These are phyloP conservation scores for Pseudoscleropodium purum DNA, from an alignment of 225 moss, liverwort and hornwort genomes.

Conservation along the genomic window DNA sequence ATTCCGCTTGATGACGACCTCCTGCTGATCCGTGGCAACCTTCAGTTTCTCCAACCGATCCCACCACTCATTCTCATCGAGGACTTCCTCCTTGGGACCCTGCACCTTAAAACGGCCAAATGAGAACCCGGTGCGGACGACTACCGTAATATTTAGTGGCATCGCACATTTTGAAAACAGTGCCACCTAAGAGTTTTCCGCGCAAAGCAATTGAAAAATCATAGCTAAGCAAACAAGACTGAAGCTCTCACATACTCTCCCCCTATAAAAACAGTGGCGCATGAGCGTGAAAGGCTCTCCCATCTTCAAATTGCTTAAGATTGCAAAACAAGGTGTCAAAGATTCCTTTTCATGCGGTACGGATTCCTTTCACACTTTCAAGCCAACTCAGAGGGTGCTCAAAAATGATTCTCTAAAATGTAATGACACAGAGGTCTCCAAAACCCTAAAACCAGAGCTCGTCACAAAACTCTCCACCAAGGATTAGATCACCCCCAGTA, in stretches of 20 bases:
- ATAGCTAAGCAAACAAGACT: not conserved
- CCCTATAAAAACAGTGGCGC: no score
- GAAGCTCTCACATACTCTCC: not conserved
- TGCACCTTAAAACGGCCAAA: slow-evolving; percentile 12
- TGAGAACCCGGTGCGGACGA: not conserved
- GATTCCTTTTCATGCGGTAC: not conserved
- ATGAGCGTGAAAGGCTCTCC: not conserved
- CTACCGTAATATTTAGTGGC: not conserved
- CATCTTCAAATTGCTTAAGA: not conserved
- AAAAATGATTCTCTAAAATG: not conserved
- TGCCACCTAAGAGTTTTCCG: not conserved
- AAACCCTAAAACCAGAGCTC: not conserved
- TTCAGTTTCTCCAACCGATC: slow-evolving; percentile 71
- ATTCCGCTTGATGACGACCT: slow-evolving; percentile 84
- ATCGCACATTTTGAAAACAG: not conserved
- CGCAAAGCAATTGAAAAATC: not conserved
- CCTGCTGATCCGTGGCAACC: slow-evolving; percentile 65
- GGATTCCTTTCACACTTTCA: not conserved
- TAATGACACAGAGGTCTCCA: not conserved
- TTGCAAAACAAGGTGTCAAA: not conserved
- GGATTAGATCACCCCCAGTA: not conserved
- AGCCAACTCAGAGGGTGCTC: not conserved
- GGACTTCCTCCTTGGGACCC: slow-evolving; percentile 68
- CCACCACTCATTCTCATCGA: slow-evolving; percentile 94
- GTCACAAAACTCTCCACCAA: not conserved